These are phyloP conservation scores for Hibiscus mutabilis DNA, from an alignment of 345 rosid species.

Conservation along the genomic window DNA sequence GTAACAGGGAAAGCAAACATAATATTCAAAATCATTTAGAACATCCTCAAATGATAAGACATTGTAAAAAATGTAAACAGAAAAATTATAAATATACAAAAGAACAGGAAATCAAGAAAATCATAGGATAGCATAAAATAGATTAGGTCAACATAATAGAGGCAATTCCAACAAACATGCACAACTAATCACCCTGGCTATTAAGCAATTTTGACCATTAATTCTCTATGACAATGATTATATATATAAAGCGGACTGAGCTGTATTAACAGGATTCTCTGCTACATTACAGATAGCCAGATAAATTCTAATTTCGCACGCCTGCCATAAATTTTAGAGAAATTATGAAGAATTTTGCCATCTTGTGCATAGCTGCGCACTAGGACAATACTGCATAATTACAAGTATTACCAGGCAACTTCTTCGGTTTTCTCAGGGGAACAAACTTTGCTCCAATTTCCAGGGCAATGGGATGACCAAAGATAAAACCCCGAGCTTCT, in stretches of 20 bases:
- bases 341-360: not conserved
- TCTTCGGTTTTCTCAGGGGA: conserved; percentile 86
- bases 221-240: not conserved
- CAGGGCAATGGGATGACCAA: conserved; percentile 93
- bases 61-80: not conserved
- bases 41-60: not conserved
- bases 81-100: not conserved
- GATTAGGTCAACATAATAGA: not conserved
- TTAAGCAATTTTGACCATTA: not conserved
- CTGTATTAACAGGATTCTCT: not conserved
- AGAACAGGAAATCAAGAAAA: not conserved
- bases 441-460: conserved; percentile 98
- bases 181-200: not conserved
- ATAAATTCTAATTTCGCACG: not conserved
- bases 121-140: not conserved
- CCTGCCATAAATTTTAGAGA: not conserved
- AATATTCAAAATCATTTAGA: not conserved
- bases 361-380: not conserved
- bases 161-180: not conserved
- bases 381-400: not conserved
- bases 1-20: not conserved
- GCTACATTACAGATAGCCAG: not conserved
- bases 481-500: conserved; percentile 93
- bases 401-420: conserved; percentile 63
- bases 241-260: not conserved